Conservation (phyloP, 495 filamentous ascomycete genomes). For the Daldinia loculata region DNA sequence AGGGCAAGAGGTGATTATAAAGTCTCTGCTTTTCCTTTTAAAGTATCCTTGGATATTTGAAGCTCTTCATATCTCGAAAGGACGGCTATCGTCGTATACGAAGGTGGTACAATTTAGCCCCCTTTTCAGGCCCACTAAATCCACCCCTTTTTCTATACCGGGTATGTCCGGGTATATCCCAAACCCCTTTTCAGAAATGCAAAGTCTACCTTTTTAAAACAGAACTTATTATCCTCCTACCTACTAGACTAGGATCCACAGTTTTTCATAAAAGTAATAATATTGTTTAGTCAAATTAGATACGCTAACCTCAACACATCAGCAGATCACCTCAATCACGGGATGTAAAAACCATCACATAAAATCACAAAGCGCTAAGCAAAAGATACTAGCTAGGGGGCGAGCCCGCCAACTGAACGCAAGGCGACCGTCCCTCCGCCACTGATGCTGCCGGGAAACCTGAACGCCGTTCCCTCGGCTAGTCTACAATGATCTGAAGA, state of each 20-base stretch:
- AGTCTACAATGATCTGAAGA: slow-evolving; percentile 1
- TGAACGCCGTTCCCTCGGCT: slow-evolving; percentile 12
- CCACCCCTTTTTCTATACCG: no score
- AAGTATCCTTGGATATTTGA: neutral
- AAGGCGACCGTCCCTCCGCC: neutral
- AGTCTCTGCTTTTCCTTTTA: no score
- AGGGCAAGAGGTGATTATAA: neutral
- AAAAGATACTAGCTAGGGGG: neutral
- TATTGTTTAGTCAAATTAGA: no score
- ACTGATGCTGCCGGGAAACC: slow-evolving; percentile 2
- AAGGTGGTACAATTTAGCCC: neutral
- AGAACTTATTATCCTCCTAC: no score
- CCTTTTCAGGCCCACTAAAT: neutral
- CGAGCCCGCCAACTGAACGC: neutral
- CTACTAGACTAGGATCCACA: no score
- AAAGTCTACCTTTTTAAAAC: no score
- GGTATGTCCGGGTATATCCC: no score
- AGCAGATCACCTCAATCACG: no score
- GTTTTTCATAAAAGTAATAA: no score
- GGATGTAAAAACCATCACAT: neutral
- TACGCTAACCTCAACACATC: no score
- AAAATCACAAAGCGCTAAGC: neutral
- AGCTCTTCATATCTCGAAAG: neutral
- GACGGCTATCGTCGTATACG: neutral
- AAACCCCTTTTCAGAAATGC: no score